Percentiles rank a stretch among this genome's conserved stretches.
Conservation (phyloP, 768 basidiomycete genomes). For the Kwoniella sp. region DNA sequence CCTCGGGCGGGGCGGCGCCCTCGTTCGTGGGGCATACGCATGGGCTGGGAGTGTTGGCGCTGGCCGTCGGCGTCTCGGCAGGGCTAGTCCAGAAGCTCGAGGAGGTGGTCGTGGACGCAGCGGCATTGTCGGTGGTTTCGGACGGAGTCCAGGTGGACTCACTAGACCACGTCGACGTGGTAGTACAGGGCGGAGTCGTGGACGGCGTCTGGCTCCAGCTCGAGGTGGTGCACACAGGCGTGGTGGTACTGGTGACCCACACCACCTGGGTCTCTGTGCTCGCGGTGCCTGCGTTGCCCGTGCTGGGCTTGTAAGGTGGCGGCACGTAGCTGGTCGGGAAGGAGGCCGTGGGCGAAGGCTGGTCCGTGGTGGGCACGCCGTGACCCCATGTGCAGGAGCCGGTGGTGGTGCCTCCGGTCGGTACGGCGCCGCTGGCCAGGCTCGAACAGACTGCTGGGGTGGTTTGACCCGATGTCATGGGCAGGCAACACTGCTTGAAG, state of each 20-base stretch:
- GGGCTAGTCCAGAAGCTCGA: too few relatives aligned
- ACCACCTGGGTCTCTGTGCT: not conserved
- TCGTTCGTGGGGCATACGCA: constrained; percentile 4
- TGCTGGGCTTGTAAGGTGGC: constrained; percentile 4
- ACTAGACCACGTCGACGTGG: not conserved
- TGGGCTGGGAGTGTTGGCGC: too few relatives aligned
- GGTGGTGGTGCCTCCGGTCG: constrained; percentile 1
- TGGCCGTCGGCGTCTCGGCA: too few relatives aligned
- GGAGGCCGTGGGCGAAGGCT: constrained; percentile 1
- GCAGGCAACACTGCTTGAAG: constrained; percentile 14
- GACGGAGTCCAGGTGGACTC: not conserved
- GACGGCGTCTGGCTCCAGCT: too few relatives aligned
- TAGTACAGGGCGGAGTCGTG: too few relatives aligned
- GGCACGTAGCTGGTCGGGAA: constrained; percentile 10
- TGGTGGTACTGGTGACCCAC: constrained; percentile 6
- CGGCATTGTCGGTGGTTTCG: too few relatives aligned
- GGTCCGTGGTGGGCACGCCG: constrained; percentile 9
- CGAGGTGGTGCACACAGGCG: not conserved
- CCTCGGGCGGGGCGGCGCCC: not conserved
- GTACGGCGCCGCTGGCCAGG: constrained; percentile 1
- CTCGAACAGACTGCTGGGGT: constrained; percentile 16
- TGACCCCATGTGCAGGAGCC: constrained; percentile 9
- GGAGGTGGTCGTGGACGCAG: too few relatives aligned
- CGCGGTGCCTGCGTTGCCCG: not conserved
- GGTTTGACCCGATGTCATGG: constrained; percentile 12